Conservation (phyloP, 352 stramenopile species). For the Albugo candida region DNA sequence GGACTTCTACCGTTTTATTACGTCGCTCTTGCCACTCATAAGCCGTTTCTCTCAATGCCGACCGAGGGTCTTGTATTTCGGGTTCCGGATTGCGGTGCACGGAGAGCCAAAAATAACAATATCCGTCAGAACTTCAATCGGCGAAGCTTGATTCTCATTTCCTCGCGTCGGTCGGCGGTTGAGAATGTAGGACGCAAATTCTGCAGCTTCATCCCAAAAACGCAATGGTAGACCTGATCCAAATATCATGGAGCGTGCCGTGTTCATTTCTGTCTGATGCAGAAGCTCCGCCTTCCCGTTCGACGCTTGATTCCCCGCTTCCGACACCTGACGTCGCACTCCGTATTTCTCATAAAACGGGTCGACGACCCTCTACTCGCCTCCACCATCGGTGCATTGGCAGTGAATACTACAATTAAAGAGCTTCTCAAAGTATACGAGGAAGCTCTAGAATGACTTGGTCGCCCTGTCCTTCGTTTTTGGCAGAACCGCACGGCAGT, state of each 20-base stretch:
- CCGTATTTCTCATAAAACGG: conserved; percentile 11
- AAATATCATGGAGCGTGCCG: conserved; percentile 15
- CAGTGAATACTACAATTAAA: not conserved
- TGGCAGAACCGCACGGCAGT: not conserved
- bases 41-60: too few species aligned
- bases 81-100: conserved; percentile 3
- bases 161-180: not conserved
- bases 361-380: conserved; percentile 13
- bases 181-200: not conserved
- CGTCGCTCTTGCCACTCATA: too few species aligned
- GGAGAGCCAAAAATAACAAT: conserved; percentile 4
- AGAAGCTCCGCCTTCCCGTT: conserved; percentile 20
- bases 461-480: not conserved
- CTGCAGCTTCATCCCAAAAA: conserved; percentile 1
- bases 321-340: conserved; percentile 7
- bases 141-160: not conserved
- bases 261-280: conserved; percentile 14
- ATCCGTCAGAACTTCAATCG: conserved; percentile 6
- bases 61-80: not conserved
- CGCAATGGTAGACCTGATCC: conserved; percentile 8
- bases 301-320: conserved; percentile 10
- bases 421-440: not conserved
- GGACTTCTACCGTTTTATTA: too few species aligned
- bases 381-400: conserved; percentile 3
- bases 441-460: not conserved